Evolutionary conservation across 768 basidiomycete species (phyloP), one percentile per base, ranked within the genome.

Genomic region (Boletus vermiculosoides): DNA sequence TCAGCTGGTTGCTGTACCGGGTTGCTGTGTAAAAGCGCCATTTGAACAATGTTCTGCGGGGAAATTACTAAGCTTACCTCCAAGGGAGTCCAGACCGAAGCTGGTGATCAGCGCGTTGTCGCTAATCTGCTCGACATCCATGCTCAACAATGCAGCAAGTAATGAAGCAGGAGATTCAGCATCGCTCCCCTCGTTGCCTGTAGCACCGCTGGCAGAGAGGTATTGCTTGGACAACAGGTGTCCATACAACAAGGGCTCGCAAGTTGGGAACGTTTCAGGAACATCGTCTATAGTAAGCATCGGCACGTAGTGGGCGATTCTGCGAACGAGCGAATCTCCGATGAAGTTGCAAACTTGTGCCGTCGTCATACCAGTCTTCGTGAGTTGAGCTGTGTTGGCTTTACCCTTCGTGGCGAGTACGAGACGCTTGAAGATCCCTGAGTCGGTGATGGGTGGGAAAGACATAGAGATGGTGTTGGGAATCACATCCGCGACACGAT

Each of bases 361-460:
- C 0, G 69, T 71, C 40, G 70, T 69, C 69, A 71, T 71, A 8
- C 69, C 70, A 4, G 65, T 71, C 66, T 69, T 71, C 9, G 57
- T 63, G 28, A 71, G 68, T 42, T 69, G 67, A 0, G 66, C 53
- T 0, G 67, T 71, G 52, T 71, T 71, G 4, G 68, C 69, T 47
- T 64, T 64, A 2, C 70, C 70, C 39, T 53, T 67, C 1, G 66
- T 64, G 18, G 66, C 45, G 5, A 63, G 63, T 5, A 71, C 70
- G 41, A 71, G 70, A 39, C 69, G 70, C 46, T 71, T 71, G 62
- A 71, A 71, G 57, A 71, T 67, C n/a, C 69, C 69, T 4, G 70
- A 72, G 41, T 74, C 73, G 7, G 63, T 69, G 54, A 74, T 71
- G 6, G 72, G 71, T 2, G 73, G 73, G 53, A 72, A 66, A 30